Conservation (phyloP, 345 rosid genomes). For the Kernera saxatilis region DNA sequence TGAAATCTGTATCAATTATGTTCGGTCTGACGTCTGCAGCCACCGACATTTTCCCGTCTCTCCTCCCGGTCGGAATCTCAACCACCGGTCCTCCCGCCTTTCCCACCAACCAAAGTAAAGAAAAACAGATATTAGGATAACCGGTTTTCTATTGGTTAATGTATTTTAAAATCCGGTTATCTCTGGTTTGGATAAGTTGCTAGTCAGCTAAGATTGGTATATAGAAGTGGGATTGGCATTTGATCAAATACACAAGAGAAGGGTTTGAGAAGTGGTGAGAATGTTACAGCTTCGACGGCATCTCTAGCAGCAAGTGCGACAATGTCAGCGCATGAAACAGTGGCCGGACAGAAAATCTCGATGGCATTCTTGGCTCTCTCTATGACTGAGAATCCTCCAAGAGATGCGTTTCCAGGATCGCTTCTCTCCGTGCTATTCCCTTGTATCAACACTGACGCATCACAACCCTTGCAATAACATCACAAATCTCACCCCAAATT, state of each 20-base stretch:
- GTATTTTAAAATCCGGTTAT: neutral
- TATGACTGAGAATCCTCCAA: conserved; percentile 70
- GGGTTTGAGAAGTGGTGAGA: neutral
- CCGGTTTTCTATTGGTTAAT: neutral
- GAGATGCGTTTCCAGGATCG: conserved; percentile 71
- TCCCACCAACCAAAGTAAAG: conserved; percentile 1
- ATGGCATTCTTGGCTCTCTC: conserved; percentile 53
- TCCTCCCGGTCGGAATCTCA: conserved; percentile 61
- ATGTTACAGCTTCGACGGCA: conserved; percentile 55
- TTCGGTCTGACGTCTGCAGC: conserved; percentile 58
- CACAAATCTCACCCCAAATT: neutral
- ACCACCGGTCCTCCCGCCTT: conserved; percentile 63
- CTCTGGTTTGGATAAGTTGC: neutral
- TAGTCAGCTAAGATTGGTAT: neutral
- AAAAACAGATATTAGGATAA: neutral
- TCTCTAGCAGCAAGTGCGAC: conserved; percentile 71
- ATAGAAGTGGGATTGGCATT: neutral
- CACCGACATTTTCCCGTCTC: conserved; percentile 52
- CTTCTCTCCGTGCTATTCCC: conserved; percentile 68
- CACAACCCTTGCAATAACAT: conserved; percentile 57
- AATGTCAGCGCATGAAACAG: conserved; percentile 68
- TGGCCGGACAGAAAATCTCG: conserved; percentile 59
- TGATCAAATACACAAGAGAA: neutral
- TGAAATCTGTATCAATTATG: conserved; percentile 57
- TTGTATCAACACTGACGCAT: conserved; percentile 71